phyloP scores from a whole-genome alignment of 257 asterid genomes.

The Apocynum venetum region DNA sequence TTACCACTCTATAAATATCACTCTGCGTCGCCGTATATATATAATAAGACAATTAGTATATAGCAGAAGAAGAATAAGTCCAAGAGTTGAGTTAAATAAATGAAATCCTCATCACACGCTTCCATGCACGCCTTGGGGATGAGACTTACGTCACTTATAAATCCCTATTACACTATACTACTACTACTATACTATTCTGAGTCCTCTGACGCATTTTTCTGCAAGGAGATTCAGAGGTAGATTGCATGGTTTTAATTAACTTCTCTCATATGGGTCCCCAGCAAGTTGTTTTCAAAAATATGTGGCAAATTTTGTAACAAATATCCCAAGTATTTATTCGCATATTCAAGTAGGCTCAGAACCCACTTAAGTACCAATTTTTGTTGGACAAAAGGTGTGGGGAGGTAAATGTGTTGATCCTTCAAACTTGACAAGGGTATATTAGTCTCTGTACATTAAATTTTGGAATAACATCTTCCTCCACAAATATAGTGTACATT shows the following conservation, averaged over 20 bases:
- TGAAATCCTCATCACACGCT: slow-evolving; percentile 34
- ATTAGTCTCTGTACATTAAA: too few species aligned
- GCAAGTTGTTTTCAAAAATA: too few species aligned
- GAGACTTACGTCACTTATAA: slow-evolving; percentile 32
- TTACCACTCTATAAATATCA: not conserved
- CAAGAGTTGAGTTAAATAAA: slow-evolving; percentile 13
- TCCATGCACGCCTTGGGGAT: slow-evolving; percentile 47
- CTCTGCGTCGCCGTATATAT: slow-evolving; percentile 11
- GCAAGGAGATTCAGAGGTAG: slow-evolving; percentile 19
- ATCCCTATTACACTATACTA: slow-evolving; percentile 7
- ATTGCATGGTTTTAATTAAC: slow-evolving; percentile 18
- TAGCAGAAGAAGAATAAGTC: slow-evolving; percentile 6
- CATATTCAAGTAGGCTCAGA: too few species aligned
- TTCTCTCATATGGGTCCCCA: too few species aligned
- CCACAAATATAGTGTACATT: too few species aligned
- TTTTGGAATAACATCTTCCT: too few species aligned
- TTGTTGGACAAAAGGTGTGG: too few species aligned
- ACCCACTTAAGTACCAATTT: too few species aligned
- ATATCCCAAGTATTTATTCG: too few species aligned
- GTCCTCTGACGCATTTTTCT: slow-evolving; percentile 17
- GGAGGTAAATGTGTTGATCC: too few species aligned
- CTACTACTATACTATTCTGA: not conserved
- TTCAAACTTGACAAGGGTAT: too few species aligned
- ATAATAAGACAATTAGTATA: not conserved
- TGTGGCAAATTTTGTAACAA: too few species aligned